These are phyloP conservation scores for Apiospora sp. DNA, from an alignment of 2,329 filamentous ascomycete genomes.

Conservation along the genomic window DNA sequence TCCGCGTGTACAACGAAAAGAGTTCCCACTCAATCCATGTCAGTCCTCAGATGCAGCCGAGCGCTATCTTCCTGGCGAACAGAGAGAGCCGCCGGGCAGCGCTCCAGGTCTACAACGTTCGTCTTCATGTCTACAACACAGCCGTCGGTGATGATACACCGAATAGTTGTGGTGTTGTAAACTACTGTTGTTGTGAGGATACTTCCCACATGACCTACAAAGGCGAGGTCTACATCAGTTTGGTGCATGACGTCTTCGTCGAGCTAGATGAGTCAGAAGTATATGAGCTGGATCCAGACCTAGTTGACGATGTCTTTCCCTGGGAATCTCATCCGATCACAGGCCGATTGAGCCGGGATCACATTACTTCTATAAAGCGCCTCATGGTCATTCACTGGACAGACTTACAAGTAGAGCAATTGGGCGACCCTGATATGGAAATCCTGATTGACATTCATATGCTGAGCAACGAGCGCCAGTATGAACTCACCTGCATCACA, in stretches of 20 bases:
- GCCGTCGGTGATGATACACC: too few species aligned
- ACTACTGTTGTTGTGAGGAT: too few species aligned
- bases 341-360: background rate
- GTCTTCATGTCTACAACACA: background rate
- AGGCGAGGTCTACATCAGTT: background rate
- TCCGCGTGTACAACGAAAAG: too few species aligned
- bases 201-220: background rate
- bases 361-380: background rate
- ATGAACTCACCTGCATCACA: too few species aligned
- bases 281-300: accelerated
- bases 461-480: too few species aligned
- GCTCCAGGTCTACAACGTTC: background rate
- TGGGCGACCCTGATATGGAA: too few species aligned
- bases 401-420: too few species aligned
- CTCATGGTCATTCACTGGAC: background rate
- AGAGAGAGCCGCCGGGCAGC: background rate
- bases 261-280: background rate
- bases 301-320: background rate
- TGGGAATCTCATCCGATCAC: background rate
- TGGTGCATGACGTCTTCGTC: background rate
- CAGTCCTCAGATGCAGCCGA: background rate
- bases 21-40: too few species aligned
- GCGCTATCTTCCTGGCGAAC: background rate
- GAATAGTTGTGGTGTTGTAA: too few species aligned
- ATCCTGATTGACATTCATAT: too few species aligned